A percentile compares a stretch with the other conserved stretches of the same genome.
Evolutionary conservation across 73 alveolate genomes (phyloP).

Genomic region (Blepharisma stoltei): DNA sequence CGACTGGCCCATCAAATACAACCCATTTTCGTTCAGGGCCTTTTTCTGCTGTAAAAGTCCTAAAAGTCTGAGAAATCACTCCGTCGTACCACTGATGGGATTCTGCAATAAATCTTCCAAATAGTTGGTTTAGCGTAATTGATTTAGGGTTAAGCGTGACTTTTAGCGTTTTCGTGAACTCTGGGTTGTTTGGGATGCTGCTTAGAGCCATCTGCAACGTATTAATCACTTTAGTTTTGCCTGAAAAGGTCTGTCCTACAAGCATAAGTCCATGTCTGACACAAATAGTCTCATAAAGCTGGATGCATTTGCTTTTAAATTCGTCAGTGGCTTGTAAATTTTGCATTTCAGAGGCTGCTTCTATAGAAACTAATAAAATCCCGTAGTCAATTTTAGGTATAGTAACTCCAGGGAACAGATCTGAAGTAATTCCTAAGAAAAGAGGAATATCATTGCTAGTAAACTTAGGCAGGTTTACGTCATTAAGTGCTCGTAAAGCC

Average conservation of each 20-base stretch:
- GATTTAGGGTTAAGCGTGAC: slow-evolving; percentile 62
- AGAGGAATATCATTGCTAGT: slow-evolving; percentile 97
- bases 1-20: slow-evolving; percentile 99
- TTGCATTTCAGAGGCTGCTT: slow-evolving; percentile 70
- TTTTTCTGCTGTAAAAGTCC: slow-evolving; percentile 81
- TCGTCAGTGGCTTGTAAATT: slow-evolving; percentile 86
- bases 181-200: slow-evolving; percentile 58
- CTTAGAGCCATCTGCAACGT: slow-evolving; percentile 74
- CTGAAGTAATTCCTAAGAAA: slow-evolving; percentile 95
- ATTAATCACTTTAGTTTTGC: slow-evolving; percentile 83
- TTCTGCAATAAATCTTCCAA: slow-evolving; percentile 78
- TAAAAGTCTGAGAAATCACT: slow-evolving; percentile 66
- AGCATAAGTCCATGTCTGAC: slow-evolving; percentile 99
- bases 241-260: slow-evolving; percentile 64
- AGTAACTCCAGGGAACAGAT: slow-evolving; percentile 98
- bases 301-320: slow-evolving; percentile 91
- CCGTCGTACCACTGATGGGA: slow-evolving; percentile 79
- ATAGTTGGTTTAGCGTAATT: slow-evolving; percentile 61
- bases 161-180: slow-evolving; percentile 39
- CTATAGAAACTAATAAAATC: slow-evolving; percentile 68
- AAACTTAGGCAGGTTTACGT: slow-evolving; percentile 97
- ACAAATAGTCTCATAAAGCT: slow-evolving; percentile 93
- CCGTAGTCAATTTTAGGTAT: slow-evolving; percentile 93
- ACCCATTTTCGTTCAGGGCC: slow-evolving; percentile 82
- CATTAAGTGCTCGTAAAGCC: slow-evolving; percentile 92